A percentile compares a stretch with the other conserved stretches of the same genome.
phyloP scores from a whole-genome alignment of 2,329 filamentous ascomycete species.

The Aureobasidium sp. region DNA sequence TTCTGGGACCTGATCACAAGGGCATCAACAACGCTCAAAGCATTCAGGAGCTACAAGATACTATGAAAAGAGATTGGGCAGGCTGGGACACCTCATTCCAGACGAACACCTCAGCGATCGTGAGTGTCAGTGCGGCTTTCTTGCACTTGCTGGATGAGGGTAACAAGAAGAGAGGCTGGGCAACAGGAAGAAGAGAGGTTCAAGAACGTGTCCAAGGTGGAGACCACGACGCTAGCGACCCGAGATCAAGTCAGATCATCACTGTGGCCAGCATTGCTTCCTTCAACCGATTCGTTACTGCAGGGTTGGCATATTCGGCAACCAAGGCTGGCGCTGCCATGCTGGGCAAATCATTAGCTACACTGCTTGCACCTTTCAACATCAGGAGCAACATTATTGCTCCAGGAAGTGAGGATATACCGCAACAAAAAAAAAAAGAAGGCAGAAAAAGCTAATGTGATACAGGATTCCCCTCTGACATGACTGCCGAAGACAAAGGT shows the following conservation, averaged over 20 bases:
- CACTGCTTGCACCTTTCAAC: constrained; percentile 38
- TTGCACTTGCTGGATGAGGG: constrained; percentile 40
- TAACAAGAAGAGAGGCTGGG: constrained; percentile 38
- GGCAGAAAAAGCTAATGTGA: neutral
- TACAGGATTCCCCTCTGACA: constrained; percentile 37
- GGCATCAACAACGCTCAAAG: constrained; percentile 37
- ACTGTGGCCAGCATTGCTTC: constrained; percentile 37
- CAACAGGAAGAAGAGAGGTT: constrained; percentile 28
- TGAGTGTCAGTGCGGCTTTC: constrained; percentile 40
- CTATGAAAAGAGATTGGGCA: constrained; percentile 30
- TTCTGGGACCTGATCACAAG: constrained; percentile 36
- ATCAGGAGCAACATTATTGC: constrained; percentile 42
- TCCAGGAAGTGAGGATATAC: constrained; percentile 28
- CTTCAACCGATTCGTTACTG: constrained; percentile 32
- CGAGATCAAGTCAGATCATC: constrained; percentile 41
- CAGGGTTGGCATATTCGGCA: constrained; percentile 39
- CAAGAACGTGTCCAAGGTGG: constrained; percentile 19
- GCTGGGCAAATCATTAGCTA: constrained; percentile 39
- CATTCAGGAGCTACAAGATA: constrained; percentile 39
- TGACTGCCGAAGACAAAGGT: constrained; percentile 32
- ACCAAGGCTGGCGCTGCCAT: constrained; percentile 39
- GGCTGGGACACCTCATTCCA: constrained; percentile 34
- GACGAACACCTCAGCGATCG: constrained; percentile 41
- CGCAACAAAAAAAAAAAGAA: neutral
- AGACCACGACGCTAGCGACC: constrained; percentile 28